A percentile compares a stretch with the other conserved stretches of the same genome.
Evolutionary conservation across 2,329 filamentous ascomycete species (phyloP).

Genomic region (Fragosphaeria purpurea): DNA sequence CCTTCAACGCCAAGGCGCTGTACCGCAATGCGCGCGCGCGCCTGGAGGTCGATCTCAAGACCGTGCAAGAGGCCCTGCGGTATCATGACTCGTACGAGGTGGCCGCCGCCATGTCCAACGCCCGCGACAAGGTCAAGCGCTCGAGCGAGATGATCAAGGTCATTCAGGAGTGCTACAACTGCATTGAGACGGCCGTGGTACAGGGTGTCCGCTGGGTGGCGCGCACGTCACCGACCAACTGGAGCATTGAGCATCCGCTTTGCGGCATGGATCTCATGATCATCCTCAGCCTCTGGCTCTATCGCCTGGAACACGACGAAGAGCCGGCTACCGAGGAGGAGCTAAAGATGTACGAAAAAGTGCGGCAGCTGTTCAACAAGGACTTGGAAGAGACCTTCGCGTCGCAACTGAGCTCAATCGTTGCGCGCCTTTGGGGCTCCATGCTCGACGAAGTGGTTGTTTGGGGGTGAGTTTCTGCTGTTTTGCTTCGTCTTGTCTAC

Average conservation of each 20-base stretch:
- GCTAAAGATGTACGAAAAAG: slow-evolving; percentile 81
- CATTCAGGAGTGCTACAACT: slow-evolving; percentile 94
- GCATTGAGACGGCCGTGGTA: slow-evolving; percentile 87
- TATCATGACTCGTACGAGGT: slow-evolving; percentile 98
- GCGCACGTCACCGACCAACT: slow-evolving; percentile 94
- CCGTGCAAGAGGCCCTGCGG: slow-evolving; percentile 87
- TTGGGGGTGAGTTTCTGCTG: slow-evolving; percentile 71
- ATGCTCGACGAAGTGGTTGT: slow-evolving; percentile 99
- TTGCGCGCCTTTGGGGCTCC: slow-evolving; percentile 90
- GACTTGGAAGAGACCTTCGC: slow-evolving; percentile 76
- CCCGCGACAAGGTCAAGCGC: slow-evolving; percentile 86
- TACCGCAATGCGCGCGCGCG: slow-evolving; percentile 89
- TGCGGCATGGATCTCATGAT: slow-evolving; percentile 97
- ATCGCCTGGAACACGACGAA: slow-evolving; percentile 97
- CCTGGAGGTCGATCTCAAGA: slow-evolving; percentile 89
- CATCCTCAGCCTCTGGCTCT: slow-evolving; percentile 94
- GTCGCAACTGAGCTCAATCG: slow-evolving; percentile 83
- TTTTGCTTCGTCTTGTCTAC: neutral
- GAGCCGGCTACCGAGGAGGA: slow-evolving; percentile 81
- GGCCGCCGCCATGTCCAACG: slow-evolving; percentile 89
- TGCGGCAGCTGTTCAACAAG: slow-evolving; percentile 82
- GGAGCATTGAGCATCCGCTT: slow-evolving; percentile 96
- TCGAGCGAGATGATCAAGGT: slow-evolving; percentile 98
- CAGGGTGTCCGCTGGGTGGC: slow-evolving; percentile 97
- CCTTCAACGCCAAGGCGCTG: slow-evolving; percentile 97